phyloP scores from a whole-genome alignment of 176 grass and related monocot species.

The Tuctoria greenei region DNA sequence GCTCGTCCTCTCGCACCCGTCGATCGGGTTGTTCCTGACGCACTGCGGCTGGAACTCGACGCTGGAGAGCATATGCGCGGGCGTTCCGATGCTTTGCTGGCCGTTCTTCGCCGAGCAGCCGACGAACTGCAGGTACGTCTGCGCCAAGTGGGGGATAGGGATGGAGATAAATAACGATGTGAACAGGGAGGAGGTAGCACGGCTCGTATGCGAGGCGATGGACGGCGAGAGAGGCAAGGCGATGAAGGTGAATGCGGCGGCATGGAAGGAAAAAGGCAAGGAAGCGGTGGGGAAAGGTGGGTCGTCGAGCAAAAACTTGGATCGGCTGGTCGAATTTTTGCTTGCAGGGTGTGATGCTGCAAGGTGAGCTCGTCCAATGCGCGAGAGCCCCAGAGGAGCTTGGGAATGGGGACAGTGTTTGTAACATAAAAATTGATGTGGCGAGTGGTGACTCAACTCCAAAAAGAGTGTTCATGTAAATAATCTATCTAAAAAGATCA shows the following conservation, averaged over 20 bases:
- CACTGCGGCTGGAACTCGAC: slow-evolving; percentile 84
- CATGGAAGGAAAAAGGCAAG: slow-evolving; percentile 55
- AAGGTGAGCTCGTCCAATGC: background rate
- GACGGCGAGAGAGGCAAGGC: slow-evolving; percentile 54
- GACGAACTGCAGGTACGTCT: slow-evolving; percentile 59
- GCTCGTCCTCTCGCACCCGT: slow-evolving; percentile 50
- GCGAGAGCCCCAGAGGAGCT: background rate
- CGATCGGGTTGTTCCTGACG: slow-evolving; percentile 59
- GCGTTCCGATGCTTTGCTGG: slow-evolving; percentile 75
- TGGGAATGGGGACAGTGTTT: background rate
- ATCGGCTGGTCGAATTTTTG: background rate
- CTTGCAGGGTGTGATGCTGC: background rate
- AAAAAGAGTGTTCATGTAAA: background rate
- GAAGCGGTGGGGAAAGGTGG: slow-evolving; percentile 21
- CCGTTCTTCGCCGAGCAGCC: slow-evolving; percentile 73
- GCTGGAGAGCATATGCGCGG: slow-evolving; percentile 62
- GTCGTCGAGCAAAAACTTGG: background rate
- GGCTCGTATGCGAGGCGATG: slow-evolving; percentile 52
- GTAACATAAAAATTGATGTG: background rate
- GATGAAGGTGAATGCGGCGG: slow-evolving; percentile 40
- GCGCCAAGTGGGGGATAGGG: slow-evolving; percentile 58
- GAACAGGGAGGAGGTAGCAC: slow-evolving; percentile 49
- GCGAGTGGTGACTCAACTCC: background rate
- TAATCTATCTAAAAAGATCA: background rate
- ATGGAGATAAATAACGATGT: slow-evolving; percentile 59